A percentile compares a stretch with the other conserved stretches of the same genome.
These are phyloP conservation scores for Lentinula boryana DNA, from an alignment of 768 basidiomycete species.

Conservation along the genomic window DNA sequence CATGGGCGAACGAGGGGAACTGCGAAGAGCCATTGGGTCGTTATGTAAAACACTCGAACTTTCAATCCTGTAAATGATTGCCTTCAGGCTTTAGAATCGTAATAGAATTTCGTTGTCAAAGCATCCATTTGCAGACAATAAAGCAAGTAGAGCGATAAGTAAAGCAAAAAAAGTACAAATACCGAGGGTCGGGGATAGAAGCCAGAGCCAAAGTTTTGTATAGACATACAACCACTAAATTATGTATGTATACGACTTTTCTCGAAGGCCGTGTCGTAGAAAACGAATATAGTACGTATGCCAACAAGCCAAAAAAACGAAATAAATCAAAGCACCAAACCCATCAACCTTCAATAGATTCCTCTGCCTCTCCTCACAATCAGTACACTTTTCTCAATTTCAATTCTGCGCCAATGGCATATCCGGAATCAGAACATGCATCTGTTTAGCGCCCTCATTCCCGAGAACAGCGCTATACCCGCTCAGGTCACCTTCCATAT, in stretches of 20 bases:
- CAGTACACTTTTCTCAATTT: not conserved
- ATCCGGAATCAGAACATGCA: conserved; percentile 6
- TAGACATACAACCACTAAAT: not conserved
- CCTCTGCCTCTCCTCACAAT: not conserved
- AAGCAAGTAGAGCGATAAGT: not conserved
- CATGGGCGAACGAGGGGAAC: conserved; percentile 89
- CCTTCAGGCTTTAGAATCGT: not conserved
- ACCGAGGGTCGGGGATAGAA: not conserved
- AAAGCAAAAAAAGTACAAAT: not conserved
- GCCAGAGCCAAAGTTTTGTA: not conserved
- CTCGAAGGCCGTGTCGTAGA: not conserved
- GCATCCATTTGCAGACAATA: not conserved
- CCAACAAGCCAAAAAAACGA: not conserved
- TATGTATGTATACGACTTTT: not conserved
- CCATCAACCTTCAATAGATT: not conserved
- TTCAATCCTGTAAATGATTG: not conserved
- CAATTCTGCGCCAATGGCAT: not conserved
- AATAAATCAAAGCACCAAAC: not conserved
- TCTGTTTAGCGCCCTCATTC: not conserved
- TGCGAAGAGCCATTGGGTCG: conserved; percentile 47
- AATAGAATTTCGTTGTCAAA: not conserved
- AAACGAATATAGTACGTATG: not conserved
- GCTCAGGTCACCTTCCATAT: conserved; percentile 6
- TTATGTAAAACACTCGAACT: conserved; percentile 34
- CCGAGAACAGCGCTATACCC: conserved; percentile 1